phyloP scores from a whole-genome alignment of 257 asterid species.

The Anisodus acutangulus region DNA sequence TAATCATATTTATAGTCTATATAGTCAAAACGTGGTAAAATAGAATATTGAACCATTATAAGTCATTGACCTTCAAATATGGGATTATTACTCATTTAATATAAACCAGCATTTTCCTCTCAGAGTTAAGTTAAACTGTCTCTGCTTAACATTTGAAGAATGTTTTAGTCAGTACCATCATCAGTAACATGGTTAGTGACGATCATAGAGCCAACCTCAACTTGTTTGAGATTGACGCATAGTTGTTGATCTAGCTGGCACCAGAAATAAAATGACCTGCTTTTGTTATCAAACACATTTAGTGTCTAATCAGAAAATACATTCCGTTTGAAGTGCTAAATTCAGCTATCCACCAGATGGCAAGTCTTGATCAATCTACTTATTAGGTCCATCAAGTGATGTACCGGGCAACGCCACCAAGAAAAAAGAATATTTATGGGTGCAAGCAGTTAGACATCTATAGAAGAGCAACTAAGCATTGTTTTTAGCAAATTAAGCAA shows the following conservation, averaged over 20 bases:
- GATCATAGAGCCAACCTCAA: neutral
- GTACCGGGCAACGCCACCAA: neutral
- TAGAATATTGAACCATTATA: neutral
- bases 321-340: neutral
- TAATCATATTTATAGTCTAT: neutral
- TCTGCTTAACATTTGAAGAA: neutral
- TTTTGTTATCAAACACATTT: neutral
- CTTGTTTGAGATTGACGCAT: neutral
- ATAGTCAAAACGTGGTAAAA: neutral
- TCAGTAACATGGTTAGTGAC: neutral
- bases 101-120: neutral
- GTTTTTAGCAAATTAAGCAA: conserved; percentile 5
- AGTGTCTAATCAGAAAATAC: neutral
- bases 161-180: neutral
- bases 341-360: conserved; percentile 2
- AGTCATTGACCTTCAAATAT: conserved; percentile 8
- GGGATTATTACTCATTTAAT: neutral
- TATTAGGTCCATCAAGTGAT: neutral
- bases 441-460: conserved; percentile 15
- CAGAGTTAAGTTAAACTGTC: neutral
- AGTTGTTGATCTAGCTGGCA: neutral
- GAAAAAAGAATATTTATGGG: neutral
- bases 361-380: neutral
- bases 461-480: neutral
- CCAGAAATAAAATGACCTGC: conserved; percentile 1